Percentiles rank a stretch among this genome's conserved stretches.
Evolutionary conservation across 768 basidiomycete species (phyloP).

Genomic region (Lactifluus hygrophoroides): DNA sequence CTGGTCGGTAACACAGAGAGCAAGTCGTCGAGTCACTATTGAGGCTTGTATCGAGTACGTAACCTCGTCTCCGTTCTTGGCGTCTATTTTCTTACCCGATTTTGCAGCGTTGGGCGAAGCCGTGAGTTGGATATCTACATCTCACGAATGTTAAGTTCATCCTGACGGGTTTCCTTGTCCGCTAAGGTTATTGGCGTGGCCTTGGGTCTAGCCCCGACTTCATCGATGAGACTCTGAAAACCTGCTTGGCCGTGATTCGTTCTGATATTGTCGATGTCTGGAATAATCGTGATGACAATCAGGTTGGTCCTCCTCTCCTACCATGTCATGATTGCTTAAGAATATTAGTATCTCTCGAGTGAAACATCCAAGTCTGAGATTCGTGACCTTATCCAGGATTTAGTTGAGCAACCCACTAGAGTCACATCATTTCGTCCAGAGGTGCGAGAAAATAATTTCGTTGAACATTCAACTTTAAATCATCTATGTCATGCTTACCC

Average conservation of each 20-base stretch:
- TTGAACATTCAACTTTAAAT: no score
- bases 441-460: no score
- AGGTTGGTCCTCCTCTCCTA: background rate
- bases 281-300: background rate
- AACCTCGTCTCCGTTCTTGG: background rate
- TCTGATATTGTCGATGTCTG: background rate
- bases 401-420: background rate
- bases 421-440: no score
- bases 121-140: background rate
- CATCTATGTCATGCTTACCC: no score
- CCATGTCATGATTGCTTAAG: no score
- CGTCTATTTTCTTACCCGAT: background rate
- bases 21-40: background rate
- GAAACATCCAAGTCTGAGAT: background rate
- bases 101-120: background rate
- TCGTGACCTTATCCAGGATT: no score
- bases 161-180: background rate
- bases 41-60: constrained; percentile 2
- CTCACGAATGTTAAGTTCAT: background rate
- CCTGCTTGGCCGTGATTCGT: background rate
- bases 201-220: background rate
- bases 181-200: constrained; percentile 4
- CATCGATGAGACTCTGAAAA: background rate
- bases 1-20: constrained; percentile 3
- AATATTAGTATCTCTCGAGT: background rate